A percentile compares a stretch with the other conserved stretches of the same genome.
phyloP scores from a whole-genome alignment of 164 flowering plant genomes.

The Litsea cubeba region DNA sequence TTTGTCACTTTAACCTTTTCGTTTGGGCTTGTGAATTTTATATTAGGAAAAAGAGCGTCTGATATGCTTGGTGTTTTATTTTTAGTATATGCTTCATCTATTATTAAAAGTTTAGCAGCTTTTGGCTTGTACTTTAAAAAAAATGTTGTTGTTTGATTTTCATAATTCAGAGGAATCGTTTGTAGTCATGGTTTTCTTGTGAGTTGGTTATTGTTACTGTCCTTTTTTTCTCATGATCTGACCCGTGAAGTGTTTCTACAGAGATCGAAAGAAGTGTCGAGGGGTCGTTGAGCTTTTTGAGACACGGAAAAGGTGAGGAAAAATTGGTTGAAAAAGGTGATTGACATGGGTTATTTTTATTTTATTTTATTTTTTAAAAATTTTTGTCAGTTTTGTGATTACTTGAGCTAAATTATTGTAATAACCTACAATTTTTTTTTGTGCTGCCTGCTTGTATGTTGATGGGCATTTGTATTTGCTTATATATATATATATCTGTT shows the following conservation, averaged over 20 bases:
- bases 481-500: too few species aligned
- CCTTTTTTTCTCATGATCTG: constrained; percentile 1
- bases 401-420: not conserved
- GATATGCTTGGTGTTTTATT: not conserved
- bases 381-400: not conserved
- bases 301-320: constrained; percentile 2
- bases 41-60: not conserved
- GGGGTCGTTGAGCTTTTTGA: not conserved
- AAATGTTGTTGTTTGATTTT: not conserved
- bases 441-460: too few species aligned
- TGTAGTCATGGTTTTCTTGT: constrained; percentile 7
- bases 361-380: too few species aligned
- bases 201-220: not conserved
- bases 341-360: not conserved
- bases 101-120: not conserved
- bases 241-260: constrained; percentile 13
- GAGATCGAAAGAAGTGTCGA: constrained; percentile 3
- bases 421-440: not conserved
- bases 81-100: not conserved
- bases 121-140: not conserved
- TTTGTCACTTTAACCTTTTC: not conserved
- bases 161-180: not conserved
- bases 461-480: too few species aligned
- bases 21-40: not conserved
- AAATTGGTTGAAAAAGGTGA: not conserved